phyloP scores from a whole-genome alignment of 306 rosid species.

The Pachyrhizus erosus region DNA sequence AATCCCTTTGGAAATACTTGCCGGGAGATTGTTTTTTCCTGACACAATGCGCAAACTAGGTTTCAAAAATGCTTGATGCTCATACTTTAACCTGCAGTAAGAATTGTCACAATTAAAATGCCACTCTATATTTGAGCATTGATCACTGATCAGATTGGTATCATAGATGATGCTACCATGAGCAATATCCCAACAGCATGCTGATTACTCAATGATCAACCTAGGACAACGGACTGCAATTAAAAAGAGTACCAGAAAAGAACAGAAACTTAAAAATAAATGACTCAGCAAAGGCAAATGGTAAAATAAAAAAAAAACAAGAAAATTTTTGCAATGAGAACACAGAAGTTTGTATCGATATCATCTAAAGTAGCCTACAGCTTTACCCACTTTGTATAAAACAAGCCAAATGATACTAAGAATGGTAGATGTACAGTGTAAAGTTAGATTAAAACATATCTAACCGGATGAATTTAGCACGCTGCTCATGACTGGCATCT shows the following conservation, averaged over 20 bases:
- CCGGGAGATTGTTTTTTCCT: slow-evolving; percentile 43
- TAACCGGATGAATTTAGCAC: slow-evolving; percentile 83
- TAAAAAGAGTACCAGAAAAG: slow-evolving; percentile 7
- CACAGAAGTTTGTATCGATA: not conserved
- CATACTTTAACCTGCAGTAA: slow-evolving; percentile 80
- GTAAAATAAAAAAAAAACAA: not conserved
- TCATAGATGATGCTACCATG: slow-evolving; percentile 21
- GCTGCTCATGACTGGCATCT: slow-evolving; percentile 76
- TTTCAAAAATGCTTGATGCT: slow-evolving; percentile 85
- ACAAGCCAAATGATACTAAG: slow-evolving; percentile 13
- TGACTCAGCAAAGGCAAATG: not conserved
- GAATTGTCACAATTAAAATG: slow-evolving; percentile 34
- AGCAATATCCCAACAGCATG: not conserved
- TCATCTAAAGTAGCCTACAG: not conserved
- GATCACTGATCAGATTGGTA: slow-evolving; percentile 31
- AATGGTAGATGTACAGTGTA: slow-evolving; percentile 9
- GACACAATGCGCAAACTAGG: slow-evolving; percentile 85
- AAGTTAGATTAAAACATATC: slow-evolving; percentile 36
- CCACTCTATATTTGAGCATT: slow-evolving; percentile 33
- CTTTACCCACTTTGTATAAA: slow-evolving; percentile 7
- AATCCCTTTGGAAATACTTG: slow-evolving; percentile 62
- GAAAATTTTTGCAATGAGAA: not conserved
- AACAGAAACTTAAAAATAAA: slow-evolving; percentile 3
- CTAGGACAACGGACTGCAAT: slow-evolving; percentile 2
- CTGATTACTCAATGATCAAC: not conserved